Base-by-base conservation (phyloP, 257 asterid species). In the Nicotiana otophora region DNA sequence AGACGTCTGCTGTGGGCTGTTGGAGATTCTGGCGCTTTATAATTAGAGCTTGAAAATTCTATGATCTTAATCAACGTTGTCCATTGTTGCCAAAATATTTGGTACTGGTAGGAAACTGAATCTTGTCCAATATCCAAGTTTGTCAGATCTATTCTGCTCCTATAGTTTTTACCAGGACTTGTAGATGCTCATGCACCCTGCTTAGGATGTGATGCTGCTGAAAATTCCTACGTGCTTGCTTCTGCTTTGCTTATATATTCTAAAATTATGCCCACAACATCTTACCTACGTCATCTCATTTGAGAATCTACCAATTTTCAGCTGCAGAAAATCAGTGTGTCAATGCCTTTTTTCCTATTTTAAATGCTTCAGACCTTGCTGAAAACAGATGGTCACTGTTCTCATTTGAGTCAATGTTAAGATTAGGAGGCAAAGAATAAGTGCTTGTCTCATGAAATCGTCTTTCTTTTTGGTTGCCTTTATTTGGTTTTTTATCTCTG, bases 121-220 rank as follows among this genome's bases (percentile, higher is more conserved):
- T 74, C 80, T 48, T 48, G 80, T 74, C 61, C 80, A 7, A 26
- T 74, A 74, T 74, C 26, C 62, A 74, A 74, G 62, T 74, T 74
- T 48, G 62, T 74, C 62, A 14, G 42, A 74, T 74, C 48, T 74
- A 74, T 23, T 74, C 15, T 7, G 80, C 42, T 72, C 42, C 42
- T 48, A 4, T 48, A 48, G 48, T 54, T 42, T 74, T 74, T 53
- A 48, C 26, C 79, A 14, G 61, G 80, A 48, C 8, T 23, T 74
- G 62, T 39, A 74, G 62, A 26, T 74, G 42, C 26, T 48, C 42
- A 48, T 74, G 51, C 62, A 48, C 61, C 42, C 42, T 74, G 26
- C 80, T 48, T 74, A 74, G 80, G 42, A 74, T 74, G 80, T 1
- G 15, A 14, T 72, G 80, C 14, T 48, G 42, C 80, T 48, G 23